phyloP scores from a whole-genome alignment of 2,329 filamentous ascomycete genomes.

The Rutstroemia sp. region DNA sequence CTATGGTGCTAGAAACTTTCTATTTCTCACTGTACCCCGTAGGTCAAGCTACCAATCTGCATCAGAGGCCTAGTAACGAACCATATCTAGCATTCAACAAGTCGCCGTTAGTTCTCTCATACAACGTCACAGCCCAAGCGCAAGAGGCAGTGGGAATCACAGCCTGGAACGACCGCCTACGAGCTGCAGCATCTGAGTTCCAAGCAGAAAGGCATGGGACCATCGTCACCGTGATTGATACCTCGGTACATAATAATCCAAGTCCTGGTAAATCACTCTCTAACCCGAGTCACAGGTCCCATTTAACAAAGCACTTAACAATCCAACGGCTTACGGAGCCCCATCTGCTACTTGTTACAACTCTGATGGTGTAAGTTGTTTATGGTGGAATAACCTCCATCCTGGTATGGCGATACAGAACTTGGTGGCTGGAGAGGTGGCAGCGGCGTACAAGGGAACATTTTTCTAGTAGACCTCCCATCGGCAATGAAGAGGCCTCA shows the following conservation, averaged over 20 bases:
- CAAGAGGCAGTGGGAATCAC: background rate
- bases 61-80: background rate
- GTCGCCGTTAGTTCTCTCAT: background rate
- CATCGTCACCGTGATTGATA: constrained; percentile 6
- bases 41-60: background rate
- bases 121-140: background rate
- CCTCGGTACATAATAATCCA: background rate
- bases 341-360: constrained; percentile 9
- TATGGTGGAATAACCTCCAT: constrained; percentile 14
- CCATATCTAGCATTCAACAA: background rate
- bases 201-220: background rate
- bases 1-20: constrained; percentile 40
- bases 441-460: background rate
- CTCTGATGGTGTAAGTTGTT: constrained; percentile 9
- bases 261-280: no score
- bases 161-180: background rate
- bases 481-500: no score
- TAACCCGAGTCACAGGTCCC: background rate
- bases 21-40: constrained; percentile 40
- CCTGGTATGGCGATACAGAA: constrained; percentile 12
- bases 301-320: constrained; percentile 1
- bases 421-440: constrained; percentile 5
- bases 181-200: background rate
- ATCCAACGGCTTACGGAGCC: constrained; percentile 9
- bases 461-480: background rate